phyloP scores from a whole-genome alignment of 257 asterid species.

The Gentiana macrophylla region DNA sequence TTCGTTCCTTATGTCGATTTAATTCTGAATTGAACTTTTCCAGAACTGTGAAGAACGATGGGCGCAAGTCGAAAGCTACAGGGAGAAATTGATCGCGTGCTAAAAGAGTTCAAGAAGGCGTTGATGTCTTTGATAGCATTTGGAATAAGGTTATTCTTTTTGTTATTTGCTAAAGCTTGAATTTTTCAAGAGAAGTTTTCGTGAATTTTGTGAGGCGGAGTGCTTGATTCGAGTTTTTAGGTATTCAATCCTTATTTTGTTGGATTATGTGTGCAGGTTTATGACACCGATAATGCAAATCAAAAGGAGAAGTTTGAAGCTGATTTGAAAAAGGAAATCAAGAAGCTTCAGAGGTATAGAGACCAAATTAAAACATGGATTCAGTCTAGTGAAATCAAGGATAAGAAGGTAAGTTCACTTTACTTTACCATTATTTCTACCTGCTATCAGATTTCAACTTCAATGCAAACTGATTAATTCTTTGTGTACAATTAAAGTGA shows the following conservation, averaged over 20 bases:
- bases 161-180: neutral
- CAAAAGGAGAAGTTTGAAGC: constrained; percentile 99
- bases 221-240: neutral
- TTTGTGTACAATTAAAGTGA: neutral
- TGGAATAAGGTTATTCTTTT: constrained; percentile 72
- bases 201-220: neutral
- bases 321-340: constrained; percentile 96
- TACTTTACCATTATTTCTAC: neutral
- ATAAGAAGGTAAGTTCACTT: constrained; percentile 57
- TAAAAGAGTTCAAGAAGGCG: constrained; percentile 97
- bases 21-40: neutral
- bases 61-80: constrained; percentile 99
- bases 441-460: neutral
- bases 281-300: constrained; percentile 93
- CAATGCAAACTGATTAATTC: neutral
- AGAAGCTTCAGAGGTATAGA: constrained; percentile 94
- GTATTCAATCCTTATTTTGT: neutral
- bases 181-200: neutral
- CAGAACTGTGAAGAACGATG: constrained; percentile 42
- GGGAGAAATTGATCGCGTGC: constrained; percentile 97
- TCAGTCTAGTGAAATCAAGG: constrained; percentile 98
- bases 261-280: constrained; percentile 44
- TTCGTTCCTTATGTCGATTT: too few relatives aligned
- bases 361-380: constrained; percentile 99
- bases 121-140: constrained; percentile 94